Evolutionary conservation across 176 grass and related monocot genomes (phyloP).

Genomic region (Aegilops umbellulata): DNA sequence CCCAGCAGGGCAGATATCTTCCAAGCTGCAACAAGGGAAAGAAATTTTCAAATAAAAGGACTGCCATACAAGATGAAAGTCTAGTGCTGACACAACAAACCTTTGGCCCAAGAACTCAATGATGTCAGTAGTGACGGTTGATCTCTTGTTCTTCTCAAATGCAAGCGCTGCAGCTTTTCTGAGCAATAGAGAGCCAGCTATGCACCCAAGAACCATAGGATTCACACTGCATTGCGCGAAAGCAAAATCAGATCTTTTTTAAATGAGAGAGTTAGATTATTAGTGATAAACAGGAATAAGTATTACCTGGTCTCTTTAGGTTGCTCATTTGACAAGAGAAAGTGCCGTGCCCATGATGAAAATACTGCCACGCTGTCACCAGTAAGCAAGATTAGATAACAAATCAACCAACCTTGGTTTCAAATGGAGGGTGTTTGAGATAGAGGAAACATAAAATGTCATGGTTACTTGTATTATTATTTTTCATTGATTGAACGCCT

Average conservation of each 20-base stretch:
- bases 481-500: too few relatives aligned
- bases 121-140: slow-evolving; percentile 81
- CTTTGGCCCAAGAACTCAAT: slow-evolving; percentile 61
- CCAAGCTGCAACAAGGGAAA: slow-evolving; percentile 50
- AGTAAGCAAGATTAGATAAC: neutral
- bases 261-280: neutral
- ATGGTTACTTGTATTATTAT: too few relatives aligned
- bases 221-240: slow-evolving; percentile 50
- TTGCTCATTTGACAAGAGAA: slow-evolving; percentile 47
- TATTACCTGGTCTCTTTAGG: slow-evolving; percentile 58
- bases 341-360: slow-evolving; percentile 58
- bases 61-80: neutral
- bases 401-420: neutral
- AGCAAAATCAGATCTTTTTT: neutral
- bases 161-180: slow-evolving; percentile 63
- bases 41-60: slow-evolving; percentile 9
- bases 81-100: neutral
- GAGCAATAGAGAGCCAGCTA: slow-evolving; percentile 71
- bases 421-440: neutral
- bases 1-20: slow-evolving; percentile 66
- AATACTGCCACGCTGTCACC: slow-evolving; percentile 79
- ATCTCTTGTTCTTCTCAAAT: slow-evolving; percentile 68
- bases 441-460: neutral
- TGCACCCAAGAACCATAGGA: slow-evolving; percentile 79
- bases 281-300: neutral